Evolutionary conservation across 2,329 filamentous ascomycete genomes (phyloP).

Genomic region (Nemania diffusa): DNA sequence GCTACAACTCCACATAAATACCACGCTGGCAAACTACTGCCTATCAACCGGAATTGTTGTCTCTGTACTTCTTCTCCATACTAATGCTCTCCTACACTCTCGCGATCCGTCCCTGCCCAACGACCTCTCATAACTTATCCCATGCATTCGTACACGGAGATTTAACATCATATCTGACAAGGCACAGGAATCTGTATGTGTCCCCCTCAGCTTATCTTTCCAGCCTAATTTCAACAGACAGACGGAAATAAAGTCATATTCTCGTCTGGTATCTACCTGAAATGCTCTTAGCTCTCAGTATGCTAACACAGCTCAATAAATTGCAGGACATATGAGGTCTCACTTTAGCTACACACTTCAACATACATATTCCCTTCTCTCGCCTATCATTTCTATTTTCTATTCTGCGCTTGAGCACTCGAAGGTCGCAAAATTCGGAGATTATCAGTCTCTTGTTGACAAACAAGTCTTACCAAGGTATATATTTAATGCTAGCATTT

Average conservation of each 20-base stretch:
- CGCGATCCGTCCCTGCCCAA: slow-evolving; percentile 22
- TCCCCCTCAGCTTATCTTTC: not conserved
- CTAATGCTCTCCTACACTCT: not conserved
- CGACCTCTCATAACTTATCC: not conserved
- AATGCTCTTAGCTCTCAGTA: not conserved
- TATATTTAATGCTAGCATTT: not conserved
- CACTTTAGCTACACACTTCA: not conserved
- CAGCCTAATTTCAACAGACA: not conserved
- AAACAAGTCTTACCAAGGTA: not conserved
- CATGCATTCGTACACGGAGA: not conserved
- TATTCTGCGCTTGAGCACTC: not conserved
- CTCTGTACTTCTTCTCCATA: not conserved
- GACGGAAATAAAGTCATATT: not conserved
- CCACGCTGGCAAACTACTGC: not conserved
- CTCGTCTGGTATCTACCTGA: not conserved
- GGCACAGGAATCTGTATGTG: not conserved
- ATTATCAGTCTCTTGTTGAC: not conserved
- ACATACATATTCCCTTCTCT: not conserved
- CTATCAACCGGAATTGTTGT: not conserved
- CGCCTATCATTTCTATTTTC: too few relatives aligned
- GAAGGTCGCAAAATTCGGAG: too few relatives aligned
- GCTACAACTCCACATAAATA: too few relatives aligned
- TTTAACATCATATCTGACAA: not conserved
- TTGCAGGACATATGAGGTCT: slow-evolving; percentile 2
- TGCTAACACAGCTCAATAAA: not conserved